Evolutionary conservation across 2,329 filamentous ascomycete species (phyloP), one percentile per base, ranked within the genome.

Genomic region (Sporothrix euskadiensis): DNA sequence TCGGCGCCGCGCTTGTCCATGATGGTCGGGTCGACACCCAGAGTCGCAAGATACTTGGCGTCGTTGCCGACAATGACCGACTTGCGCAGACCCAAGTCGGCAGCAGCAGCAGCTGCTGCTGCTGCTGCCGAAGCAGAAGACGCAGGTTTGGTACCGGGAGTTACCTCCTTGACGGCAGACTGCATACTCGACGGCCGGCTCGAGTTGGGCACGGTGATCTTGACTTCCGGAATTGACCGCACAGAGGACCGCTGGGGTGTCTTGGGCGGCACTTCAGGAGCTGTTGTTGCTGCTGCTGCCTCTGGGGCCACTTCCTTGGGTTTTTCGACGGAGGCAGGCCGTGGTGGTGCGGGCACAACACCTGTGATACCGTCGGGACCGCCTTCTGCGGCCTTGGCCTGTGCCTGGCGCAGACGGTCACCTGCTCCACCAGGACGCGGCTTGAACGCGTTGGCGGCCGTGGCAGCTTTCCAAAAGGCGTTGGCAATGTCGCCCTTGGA

Each of bases 361-460:
- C 91, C 89, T 14, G 91, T 97, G 76, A 98, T 97, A 2, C 94
- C 95, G 83, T 98, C 94, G 7, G 94, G 92, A 5, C 92, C 94
- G 32, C 91, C 88, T n/a, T 82, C 81, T 73, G 87, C n/a, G 1
- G 56, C 89, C 75, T 84, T 85, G 75, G 83, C 84, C 73, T 89
- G 87, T 49, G 86, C 83, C 70, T 90, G 88, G 72, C 91, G 86
- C 71, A 97, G 84, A 70, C 92, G 91, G 75, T 97, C 94, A 70
- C 90, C 94, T 30, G 94, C 94, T 76, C 94, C 95, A 73, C 95
- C 95, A 47, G 91, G 90, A 73, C 95, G 89, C 26, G 95, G 95
- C 79, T 95, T 97, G 83, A 98, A 98, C 0, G 87, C 87, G 52
- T 81, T 87, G 12, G 90, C 91, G 32, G 91, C 89, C 72, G 87